These are phyloP conservation scores for Sporothrix variecibatus DNA, from an alignment of 2,329 filamentous ascomycete genomes.

Conservation along the genomic window DNA sequence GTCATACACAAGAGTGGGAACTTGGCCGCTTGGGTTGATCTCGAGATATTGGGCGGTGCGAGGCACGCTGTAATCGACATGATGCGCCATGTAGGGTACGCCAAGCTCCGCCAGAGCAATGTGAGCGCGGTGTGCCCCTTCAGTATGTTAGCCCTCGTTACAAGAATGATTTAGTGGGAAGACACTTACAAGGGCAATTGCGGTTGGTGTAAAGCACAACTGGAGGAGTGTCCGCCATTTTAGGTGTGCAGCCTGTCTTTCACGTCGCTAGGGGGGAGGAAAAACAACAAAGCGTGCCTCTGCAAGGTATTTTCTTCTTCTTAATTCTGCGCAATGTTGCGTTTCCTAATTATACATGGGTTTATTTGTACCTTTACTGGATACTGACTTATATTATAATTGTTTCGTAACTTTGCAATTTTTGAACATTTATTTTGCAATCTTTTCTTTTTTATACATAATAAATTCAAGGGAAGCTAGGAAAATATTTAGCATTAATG, in stretches of 20 bases:
- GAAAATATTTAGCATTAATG: too few species aligned
- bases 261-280: background rate
- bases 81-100: background rate
- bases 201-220: background rate
- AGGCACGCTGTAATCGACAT: background rate
- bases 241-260: too few species aligned
- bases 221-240: background rate
- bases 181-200: background rate
- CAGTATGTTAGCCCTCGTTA: background rate
- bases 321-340: too few species aligned
- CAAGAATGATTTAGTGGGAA: background rate
- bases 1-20: background rate
- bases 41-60: background rate
- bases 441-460: too few species aligned
- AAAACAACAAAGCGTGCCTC: too few species aligned
- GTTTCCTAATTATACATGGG: too few species aligned
- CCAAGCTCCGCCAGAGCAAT: background rate
- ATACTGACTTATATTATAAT: too few species aligned
- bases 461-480: too few species aligned
- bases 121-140: background rate
- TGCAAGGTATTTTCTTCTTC: too few species aligned
- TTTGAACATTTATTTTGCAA: too few species aligned
- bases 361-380: too few species aligned
- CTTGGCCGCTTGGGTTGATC: background rate
- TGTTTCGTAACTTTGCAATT: too few species aligned